Evolutionary conservation across 257 asterid species (phyloP).

Genomic region (Verbena officinalis): DNA sequence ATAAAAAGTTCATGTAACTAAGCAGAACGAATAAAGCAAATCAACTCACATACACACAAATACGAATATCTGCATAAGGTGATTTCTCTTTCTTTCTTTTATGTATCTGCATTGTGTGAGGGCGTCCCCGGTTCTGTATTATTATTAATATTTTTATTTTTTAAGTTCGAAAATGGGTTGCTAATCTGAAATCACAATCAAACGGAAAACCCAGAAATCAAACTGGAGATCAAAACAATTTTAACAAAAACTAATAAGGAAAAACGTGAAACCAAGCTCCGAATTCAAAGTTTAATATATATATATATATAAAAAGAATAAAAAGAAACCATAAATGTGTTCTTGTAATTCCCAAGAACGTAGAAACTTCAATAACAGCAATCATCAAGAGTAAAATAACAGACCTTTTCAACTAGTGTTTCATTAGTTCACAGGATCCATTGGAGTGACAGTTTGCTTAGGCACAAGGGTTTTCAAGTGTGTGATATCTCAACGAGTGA

Average conservation of each 20-base stretch:
- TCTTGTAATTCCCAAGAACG: neutral
- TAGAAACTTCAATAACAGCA: slow-evolving; percentile 5
- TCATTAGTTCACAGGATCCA: slow-evolving; percentile 25
- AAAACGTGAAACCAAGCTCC: neutral
- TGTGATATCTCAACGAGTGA: neutral
- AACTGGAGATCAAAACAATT: slow-evolving; percentile 4
- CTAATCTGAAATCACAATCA: slow-evolving; percentile 12
- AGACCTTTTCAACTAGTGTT: slow-evolving; percentile 21
- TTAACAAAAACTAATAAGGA: neutral
- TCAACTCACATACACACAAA: slow-evolving; percentile 5
- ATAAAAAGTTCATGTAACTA: slow-evolving; percentile 1
- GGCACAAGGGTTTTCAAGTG: slow-evolving; percentile 21
- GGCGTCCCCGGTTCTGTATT: no score
- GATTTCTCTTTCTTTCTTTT: neutral
- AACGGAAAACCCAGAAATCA: slow-evolving; percentile 12
- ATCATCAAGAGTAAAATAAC: slow-evolving; percentile 5
- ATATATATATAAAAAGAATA: no score
- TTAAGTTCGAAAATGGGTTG: neutral
- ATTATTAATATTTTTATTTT: no score
- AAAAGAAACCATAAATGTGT: neutral
- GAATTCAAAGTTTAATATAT: neutral
- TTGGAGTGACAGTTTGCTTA: slow-evolving; percentile 30
- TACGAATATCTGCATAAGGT: neutral
- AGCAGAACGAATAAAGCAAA: slow-evolving; percentile 9
- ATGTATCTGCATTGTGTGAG: neutral